These are phyloP conservation scores for Harrya chromipes DNA, from an alignment of 768 basidiomycete genomes.

Conservation along the genomic window DNA sequence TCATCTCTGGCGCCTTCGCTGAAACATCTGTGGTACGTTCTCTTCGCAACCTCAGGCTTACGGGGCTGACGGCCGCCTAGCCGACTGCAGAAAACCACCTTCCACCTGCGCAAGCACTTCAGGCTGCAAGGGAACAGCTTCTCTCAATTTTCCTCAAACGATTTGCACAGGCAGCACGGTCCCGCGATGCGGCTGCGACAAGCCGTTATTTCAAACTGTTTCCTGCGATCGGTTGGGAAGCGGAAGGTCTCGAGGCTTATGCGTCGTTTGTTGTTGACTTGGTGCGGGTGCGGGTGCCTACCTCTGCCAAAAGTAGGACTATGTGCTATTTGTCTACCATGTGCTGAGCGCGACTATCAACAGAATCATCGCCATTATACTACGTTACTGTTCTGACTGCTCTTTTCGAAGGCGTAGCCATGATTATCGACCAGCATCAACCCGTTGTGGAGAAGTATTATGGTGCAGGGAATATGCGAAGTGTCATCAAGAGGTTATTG, in stretches of 20 bases:
- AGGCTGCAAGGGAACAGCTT: constrained; percentile 69
- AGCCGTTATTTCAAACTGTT: constrained; percentile 97
- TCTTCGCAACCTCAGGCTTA: neutral
- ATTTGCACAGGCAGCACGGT: constrained; percentile 78
- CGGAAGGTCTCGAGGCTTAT: constrained; percentile 88
- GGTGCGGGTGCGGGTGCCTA: constrained; percentile 73
- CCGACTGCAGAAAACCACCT: constrained; percentile 87
- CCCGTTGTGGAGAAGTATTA: constrained; percentile 99
- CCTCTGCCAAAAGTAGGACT: constrained; percentile 74
- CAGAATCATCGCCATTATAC: constrained; percentile 90
- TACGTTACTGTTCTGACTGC: constrained; percentile 88
- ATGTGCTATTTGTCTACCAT: constrained; percentile 5
- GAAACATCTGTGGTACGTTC: constrained; percentile 79
- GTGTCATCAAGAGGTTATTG: constrained; percentile 69
- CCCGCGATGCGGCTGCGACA: constrained; percentile 80
- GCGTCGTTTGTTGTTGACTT: constrained; percentile 90
- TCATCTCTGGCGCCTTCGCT: constrained; percentile 82
- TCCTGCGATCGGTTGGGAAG: constrained; percentile 92
- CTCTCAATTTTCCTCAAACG: constrained; percentile 73
- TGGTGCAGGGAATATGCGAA: constrained; percentile 81
- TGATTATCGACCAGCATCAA: constrained; percentile 97
- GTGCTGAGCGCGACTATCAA: constrained; percentile 5
- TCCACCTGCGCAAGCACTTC: constrained; percentile 81
- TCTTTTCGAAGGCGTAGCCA: constrained; percentile 91
- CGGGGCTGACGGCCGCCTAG: constrained; percentile 38